Conservation (phyloP, 2,329 filamentous ascomycete genomes). For the Aureobasidium sp. region DNA sequence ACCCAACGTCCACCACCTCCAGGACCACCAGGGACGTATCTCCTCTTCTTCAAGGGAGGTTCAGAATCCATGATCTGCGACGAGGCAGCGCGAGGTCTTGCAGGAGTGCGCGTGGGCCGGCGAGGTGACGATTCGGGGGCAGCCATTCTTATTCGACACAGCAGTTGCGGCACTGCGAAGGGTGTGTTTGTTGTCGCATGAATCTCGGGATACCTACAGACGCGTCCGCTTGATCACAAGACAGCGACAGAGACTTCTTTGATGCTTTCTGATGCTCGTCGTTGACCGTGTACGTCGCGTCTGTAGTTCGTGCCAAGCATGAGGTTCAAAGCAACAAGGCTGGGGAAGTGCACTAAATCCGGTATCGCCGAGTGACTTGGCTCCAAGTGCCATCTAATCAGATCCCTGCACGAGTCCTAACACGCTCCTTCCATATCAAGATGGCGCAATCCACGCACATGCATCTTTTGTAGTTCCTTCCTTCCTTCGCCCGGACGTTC, state of each 20-base stretch:
- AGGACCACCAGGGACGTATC: slow-evolving; percentile 77
- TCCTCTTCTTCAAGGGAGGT: slow-evolving; percentile 36
- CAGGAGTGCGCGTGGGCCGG: slow-evolving; percentile 23
- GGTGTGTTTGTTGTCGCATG: neutral
- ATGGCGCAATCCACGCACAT: slow-evolving; percentile 2
- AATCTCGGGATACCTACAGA: neutral
- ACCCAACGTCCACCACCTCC: slow-evolving; percentile 80
- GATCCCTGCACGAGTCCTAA: neutral
- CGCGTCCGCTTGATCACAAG: neutral
- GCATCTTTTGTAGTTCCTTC: neutral
- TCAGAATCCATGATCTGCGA: slow-evolving; percentile 29
- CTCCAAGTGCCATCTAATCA: neutral
- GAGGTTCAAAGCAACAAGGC: neutral
- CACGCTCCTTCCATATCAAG: neutral
- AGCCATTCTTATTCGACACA: slow-evolving; percentile 18
- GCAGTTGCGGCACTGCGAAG: slow-evolving; percentile 1
- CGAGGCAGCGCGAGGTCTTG: slow-evolving; percentile 19
- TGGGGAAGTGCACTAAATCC: neutral
- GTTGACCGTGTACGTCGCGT: neutral
- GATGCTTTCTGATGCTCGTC: neutral
- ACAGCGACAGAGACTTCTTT: neutral
- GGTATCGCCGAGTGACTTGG: neutral
- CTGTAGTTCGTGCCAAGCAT: neutral
- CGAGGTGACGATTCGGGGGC: slow-evolving; percentile 18
- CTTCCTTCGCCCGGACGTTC: neutral